These are phyloP conservation scores for Leccinum sublutescens DNA, from an alignment of 768 basidiomycete genomes.

Conservation along the genomic window DNA sequence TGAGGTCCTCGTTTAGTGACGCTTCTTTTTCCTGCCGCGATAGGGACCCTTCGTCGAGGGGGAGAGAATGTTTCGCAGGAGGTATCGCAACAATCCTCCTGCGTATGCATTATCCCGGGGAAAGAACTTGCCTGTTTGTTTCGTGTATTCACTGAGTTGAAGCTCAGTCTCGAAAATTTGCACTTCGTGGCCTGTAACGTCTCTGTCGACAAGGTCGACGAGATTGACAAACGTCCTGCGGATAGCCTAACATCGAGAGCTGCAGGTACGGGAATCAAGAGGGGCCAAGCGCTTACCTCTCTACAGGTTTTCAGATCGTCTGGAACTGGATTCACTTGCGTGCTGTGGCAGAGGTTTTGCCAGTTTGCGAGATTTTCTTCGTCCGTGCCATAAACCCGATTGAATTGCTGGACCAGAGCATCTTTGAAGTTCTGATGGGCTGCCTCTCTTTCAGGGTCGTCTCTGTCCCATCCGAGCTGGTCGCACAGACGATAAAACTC, in stretches of 20 bases:
- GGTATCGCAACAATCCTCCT: constrained; percentile 14
- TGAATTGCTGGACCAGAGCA: constrained; percentile 14
- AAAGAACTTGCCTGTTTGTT: constrained; percentile 8
- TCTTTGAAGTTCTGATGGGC: constrained; percentile 13
- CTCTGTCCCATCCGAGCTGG: constrained; percentile 3
- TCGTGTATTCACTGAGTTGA: constrained; percentile 13
- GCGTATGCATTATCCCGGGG: constrained; percentile 15
- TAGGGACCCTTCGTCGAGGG: neutral
- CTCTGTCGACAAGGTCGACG: constrained; percentile 19
- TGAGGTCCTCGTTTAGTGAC: constrained; percentile 15
- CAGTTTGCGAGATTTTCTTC: constrained; percentile 1
- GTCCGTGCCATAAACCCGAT: constrained; percentile 14
- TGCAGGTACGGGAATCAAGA: neutral
- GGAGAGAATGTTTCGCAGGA: constrained; percentile 15
- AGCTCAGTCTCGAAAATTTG: constrained; percentile 8
- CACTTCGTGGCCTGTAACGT: constrained; percentile 1
- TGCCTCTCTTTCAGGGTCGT: neutral
- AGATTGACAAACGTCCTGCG: constrained; percentile 6
- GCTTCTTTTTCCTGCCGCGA: constrained; percentile 1
- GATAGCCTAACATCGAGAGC: constrained; percentile 3
- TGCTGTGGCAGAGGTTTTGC: constrained; percentile 10
- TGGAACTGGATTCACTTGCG: constrained; percentile 7
- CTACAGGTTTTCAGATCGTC: constrained; percentile 5
- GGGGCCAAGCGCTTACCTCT: constrained; percentile 6
- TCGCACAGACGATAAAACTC: constrained; percentile 17